Evolutionary conservation across 345 rosid genomes (phyloP), one percentile per base, ranked within the genome.

Genomic region (Eutrema japonicum): DNA sequence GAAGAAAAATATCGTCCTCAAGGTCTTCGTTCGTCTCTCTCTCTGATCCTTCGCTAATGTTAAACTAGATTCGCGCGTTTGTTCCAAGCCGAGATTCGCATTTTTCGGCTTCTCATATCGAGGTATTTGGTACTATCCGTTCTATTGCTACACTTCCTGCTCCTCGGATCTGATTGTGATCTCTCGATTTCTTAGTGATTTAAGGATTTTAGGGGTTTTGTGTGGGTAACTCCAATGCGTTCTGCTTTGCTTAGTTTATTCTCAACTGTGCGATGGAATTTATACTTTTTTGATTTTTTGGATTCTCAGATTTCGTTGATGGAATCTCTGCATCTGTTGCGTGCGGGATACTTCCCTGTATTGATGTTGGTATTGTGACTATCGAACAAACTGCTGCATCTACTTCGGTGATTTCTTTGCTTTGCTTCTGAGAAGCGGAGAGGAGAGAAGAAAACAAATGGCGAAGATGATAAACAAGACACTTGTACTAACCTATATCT

Each of bases 401-500:
- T 58, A 33, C 26, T 22, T 18, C 61, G 71, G 58, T 52, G 68
- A 26, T 55, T 45, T 10, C 22, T 22, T 48, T 30, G 60, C 38
- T 61, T 69, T 46, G 48, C 52, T 58, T 40, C 41, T 27, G 73
- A 75, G 52, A 68, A 77, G 53, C 3, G 73, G 66, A 45, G 56
- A 61, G 68, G 71, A 56, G 26, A 6, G 8, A 1, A 22, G 11
- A n/a, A 22, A 10, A 22, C 70, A 71, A 37, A 78, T 78, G 70
- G 77, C 79, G 1, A 72, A 81, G 79, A 87, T 91, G 82, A 83
- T 91, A 60, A 94, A 78, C 83, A 89, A 83, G 84, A 81, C 96
- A 13, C 92, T 86, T 38, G 80, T 95, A 32, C 70, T 95, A 74
- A 95, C 99, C 11, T 95, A 95, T 72, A 59, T 87, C 66, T 92